Percentiles rank a stretch among this genome's conserved stretches.
These are phyloP conservation scores for Wickerhamiella kazuoi DNA, from an alignment of 805 yeast species.

Conservation along the genomic window DNA sequence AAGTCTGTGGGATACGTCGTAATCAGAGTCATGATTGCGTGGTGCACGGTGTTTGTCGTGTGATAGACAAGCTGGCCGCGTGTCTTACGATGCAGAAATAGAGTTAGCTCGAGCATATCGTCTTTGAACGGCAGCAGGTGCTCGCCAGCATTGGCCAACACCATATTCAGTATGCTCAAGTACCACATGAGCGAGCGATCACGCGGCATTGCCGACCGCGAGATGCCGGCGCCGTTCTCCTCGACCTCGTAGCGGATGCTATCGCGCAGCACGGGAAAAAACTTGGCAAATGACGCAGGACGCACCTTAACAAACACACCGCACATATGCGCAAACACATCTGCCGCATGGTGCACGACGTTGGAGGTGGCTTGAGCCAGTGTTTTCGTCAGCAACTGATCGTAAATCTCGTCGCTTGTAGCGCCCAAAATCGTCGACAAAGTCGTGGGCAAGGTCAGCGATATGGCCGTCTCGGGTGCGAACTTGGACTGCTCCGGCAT, in stretches of 20 bases:
- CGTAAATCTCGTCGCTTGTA: conserved; percentile 17
- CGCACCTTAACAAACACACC: conserved; percentile 56
- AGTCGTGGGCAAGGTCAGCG: conserved; percentile 21
- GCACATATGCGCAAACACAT: conserved; percentile 51
- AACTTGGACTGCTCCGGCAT: conserved; percentile 39
- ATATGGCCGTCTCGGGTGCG: conserved; percentile 31
- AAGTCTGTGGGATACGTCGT: conserved; percentile 24
- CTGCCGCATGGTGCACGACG: conserved; percentile 39
- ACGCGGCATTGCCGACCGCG: conserved; percentile 49
- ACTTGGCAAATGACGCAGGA: conserved; percentile 31
- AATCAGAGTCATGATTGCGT: conserved; percentile 44
- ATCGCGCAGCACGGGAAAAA: conserved; percentile 29
- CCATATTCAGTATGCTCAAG: conserved; percentile 49
- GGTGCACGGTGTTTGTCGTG: conserved; percentile 48
- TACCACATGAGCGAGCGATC: conserved; percentile 65
- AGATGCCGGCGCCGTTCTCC: conserved; percentile 66
- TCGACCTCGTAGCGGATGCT: conserved; percentile 47
- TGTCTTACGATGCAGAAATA: conserved; percentile 28
- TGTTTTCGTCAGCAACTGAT: conserved; percentile 15
- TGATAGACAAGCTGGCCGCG: conserved; percentile 49
- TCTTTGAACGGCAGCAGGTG: conserved; percentile 27
- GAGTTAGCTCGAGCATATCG: conserved; percentile 32
- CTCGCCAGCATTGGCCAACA: conserved; percentile 48
- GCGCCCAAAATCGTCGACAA: conserved; percentile 23
- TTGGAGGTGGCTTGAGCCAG: conserved; percentile 40